These are phyloP conservation scores for Neltuma alba DNA, from an alignment of 306 rosid species.

Conservation along the genomic window DNA sequence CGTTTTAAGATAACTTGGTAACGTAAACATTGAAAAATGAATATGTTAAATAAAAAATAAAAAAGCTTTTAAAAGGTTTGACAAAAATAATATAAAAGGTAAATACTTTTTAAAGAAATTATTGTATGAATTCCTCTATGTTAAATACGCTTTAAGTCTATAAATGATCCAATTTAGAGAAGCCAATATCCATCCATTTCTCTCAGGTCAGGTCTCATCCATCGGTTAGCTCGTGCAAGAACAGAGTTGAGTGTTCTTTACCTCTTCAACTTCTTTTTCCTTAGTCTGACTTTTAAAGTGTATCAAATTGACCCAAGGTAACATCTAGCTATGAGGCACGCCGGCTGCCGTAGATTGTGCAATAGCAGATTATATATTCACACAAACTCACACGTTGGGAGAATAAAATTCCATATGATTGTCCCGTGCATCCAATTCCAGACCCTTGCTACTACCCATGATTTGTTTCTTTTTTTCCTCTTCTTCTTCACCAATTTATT, in stretches of 20 bases:
- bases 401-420: constrained; percentile 22
- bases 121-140: too few relatives aligned
- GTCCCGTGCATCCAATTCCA: constrained; percentile 42
- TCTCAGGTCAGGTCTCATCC: not conserved
- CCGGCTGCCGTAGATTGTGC: constrained; percentile 28
- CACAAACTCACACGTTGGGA: constrained; percentile 45
- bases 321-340: not conserved
- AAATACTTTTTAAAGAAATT: too few relatives aligned
- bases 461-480: constrained; percentile 36
- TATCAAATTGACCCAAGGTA: constrained; percentile 12
- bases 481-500: constrained; percentile 39
- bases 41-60: too few relatives aligned
- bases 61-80: not conserved
- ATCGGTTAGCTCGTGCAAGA: not conserved
- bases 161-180: not conserved
- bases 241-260: not conserved
- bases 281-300: not conserved
- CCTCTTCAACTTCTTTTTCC: not conserved
- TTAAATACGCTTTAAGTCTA: not conserved
- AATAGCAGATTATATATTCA: constrained; percentile 36
- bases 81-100: too few relatives aligned
- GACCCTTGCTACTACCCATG: constrained; percentile 38
- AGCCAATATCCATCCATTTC: not conserved
- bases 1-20: too few relatives aligned
- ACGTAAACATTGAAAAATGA: too few relatives aligned